Percentiles rank a stretch among this genome's conserved stretches.
These are phyloP conservation scores for Trichoderma arundinaceum DNA, from an alignment of 2,329 filamentous ascomycete species.

Conservation along the genomic window DNA sequence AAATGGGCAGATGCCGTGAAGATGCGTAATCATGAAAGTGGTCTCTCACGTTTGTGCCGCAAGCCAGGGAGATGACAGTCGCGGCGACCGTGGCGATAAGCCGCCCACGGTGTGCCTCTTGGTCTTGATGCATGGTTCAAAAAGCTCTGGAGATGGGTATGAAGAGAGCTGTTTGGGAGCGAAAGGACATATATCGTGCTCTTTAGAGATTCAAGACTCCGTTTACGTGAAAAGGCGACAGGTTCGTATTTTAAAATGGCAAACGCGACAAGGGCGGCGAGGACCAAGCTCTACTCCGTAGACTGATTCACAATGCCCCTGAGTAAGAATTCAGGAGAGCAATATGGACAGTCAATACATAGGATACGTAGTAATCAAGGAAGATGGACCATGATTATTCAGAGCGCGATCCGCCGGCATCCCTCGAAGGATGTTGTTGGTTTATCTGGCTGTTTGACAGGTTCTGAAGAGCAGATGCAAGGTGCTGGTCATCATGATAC, in stretches of 20 bases:
- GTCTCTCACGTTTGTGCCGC: constrained; percentile 81
- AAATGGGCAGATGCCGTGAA: background rate
- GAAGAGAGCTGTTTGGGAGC: background rate
- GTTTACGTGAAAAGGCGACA: background rate
- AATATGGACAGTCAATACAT: constrained; percentile 9
- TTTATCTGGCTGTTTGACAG: background rate
- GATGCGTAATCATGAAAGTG: background rate
- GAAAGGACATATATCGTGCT: background rate
- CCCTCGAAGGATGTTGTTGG: background rate
- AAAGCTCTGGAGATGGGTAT: background rate
- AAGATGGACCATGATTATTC: background rate
- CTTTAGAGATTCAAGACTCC: background rate
- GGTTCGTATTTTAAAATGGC: constrained; percentile 5
- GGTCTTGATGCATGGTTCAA: constrained; percentile 28
- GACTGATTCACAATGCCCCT: constrained; percentile 10
- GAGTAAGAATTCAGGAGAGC: constrained; percentile 5
- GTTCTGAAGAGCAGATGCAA: background rate
- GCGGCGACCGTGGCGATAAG: constrained; percentile 84
- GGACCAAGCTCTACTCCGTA: background rate
- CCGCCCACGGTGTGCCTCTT: constrained; percentile 48
- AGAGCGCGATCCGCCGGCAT: background rate
- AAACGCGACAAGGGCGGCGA: constrained; percentile 22
- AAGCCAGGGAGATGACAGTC: constrained; percentile 83
- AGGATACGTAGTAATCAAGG: constrained; percentile 7
- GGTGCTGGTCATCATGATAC: background rate